Evolutionary conservation across 2,329 filamentous ascomycete species (phyloP), one percentile per base, ranked within the genome.

Genomic region (Ceratocystis smalleyi): DNA sequence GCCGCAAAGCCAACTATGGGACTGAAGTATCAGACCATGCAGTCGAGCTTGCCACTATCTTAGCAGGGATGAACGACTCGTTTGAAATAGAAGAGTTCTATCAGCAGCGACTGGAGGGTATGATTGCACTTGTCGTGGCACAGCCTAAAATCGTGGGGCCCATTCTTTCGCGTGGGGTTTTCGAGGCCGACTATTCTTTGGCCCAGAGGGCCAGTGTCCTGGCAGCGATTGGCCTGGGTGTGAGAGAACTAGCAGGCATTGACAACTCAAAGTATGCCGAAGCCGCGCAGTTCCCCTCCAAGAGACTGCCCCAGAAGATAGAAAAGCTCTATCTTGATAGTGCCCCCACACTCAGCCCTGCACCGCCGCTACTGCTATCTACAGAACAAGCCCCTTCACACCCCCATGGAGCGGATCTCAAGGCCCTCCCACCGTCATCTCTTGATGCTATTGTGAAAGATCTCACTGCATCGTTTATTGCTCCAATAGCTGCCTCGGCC

Each of bases 121-220:
- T 99, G 77, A 84, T 96, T 55, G 88, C 91, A 0, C 75, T 96
- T 6, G 77, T 96, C 0, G 79, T 94, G 1, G 85, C 89, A 0
- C 83, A 88, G 68, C 89, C 94, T 0, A 77, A 82, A 60, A 79
- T 82, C 62, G 89, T 96, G 82, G 91, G 85, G 0, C 88, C 84
- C 15, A 95, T 89, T 87, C 89, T 95, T 66, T 84, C 87, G 2
- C 84, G 85, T 65, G 87, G 88, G 0, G 95, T 94, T 72, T 97
- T 96, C 72, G 86, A 90, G 51, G 91, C 91, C 17, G 94, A 99
- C 71, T 91, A 94, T 73, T 96, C 91, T 0, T 77, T 97, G 45
- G 83, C 86, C 0, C 92, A 97, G 72, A 82, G 94, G 47, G 88
- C 87, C 6, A 83, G 88, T 0, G 80, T 97, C 45, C 84, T 99